Percentiles rank a stretch among this genome's conserved stretches.
Evolutionary conservation across 1,139 yeast species (phyloP).

Genomic region (Candida tropicalis): DNA sequence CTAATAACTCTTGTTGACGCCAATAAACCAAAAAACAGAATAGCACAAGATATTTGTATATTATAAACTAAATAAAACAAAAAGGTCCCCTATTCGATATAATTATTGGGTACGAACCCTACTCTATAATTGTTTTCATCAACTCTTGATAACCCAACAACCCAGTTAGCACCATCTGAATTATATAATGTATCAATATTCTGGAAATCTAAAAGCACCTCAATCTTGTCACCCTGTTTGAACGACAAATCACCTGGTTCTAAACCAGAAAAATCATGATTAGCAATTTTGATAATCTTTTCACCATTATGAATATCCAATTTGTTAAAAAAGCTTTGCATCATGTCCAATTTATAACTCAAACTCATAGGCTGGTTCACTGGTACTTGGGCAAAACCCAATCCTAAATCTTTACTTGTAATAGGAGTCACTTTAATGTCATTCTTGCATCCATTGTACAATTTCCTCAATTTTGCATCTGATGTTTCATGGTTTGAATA

Average conservation of each 20-base stretch:
- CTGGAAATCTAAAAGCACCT: conserved; percentile 38
- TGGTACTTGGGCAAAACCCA: background rate
- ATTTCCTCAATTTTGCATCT: conserved; percentile 25
- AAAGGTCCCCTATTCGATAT: conserved; percentile 18
- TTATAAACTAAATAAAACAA: too few relatives aligned
- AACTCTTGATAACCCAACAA: conserved; percentile 28
- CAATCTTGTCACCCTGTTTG: conserved; percentile 36
- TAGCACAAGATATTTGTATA: too few relatives aligned
- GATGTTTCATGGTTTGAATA: conserved; percentile 25
- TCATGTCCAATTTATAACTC: conserved; percentile 30
- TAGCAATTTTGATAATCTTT: conserved; percentile 24
- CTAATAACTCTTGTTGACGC: too few relatives aligned
- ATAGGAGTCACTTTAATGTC: conserved; percentile 37
- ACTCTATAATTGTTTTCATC: conserved; percentile 25
- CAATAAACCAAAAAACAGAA: too few relatives aligned
- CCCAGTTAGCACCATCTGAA: conserved; percentile 33
- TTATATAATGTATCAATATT: conserved; percentile 24
- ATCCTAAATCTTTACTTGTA: conserved; percentile 5
- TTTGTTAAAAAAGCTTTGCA: conserved; percentile 28
- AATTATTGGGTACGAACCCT: conserved; percentile 47
- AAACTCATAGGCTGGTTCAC: conserved; percentile 20
- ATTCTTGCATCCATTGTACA: conserved; percentile 42
- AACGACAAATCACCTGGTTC: conserved; percentile 47
- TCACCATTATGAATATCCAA: conserved; percentile 13
- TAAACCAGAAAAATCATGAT: conserved; percentile 32